phyloP scores from a whole-genome alignment of 306 rosid genomes.

The Cucumis melo region DNA sequence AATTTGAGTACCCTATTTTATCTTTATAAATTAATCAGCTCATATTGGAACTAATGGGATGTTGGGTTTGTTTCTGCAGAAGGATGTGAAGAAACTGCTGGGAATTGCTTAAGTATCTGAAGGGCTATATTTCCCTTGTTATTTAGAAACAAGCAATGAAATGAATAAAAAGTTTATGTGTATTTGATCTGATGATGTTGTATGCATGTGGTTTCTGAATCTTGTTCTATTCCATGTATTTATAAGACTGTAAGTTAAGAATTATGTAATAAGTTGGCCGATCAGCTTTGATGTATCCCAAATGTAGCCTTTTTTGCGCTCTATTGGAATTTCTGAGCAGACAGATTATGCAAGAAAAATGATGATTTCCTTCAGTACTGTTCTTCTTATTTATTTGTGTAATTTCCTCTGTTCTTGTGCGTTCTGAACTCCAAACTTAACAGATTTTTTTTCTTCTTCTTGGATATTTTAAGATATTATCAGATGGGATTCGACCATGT shows the following conservation, averaged over 20 bases:
- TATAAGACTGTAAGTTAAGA: background rate
- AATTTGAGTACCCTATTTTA: background rate
- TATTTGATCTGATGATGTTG: background rate
- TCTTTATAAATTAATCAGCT: background rate
- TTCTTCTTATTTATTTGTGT: too few species aligned
- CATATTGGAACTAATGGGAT: background rate
- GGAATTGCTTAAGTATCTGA: conserved; percentile 19
- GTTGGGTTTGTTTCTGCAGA: conserved; percentile 22
- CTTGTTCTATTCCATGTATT: background rate
- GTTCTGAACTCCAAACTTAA: background rate
- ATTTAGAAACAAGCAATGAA: background rate
- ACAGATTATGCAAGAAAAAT: background rate
- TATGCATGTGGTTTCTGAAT: background rate
- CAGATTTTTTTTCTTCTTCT: too few species aligned
- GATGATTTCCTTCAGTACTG: background rate
- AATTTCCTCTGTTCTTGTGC: background rate
- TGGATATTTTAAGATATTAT: too few species aligned
- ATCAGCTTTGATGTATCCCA: background rate
- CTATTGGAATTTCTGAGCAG: background rate
- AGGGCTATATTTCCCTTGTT: background rate
- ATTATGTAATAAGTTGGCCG: background rate
- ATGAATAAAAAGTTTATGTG: conserved; percentile 29
- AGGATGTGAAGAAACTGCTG: conserved; percentile 33
- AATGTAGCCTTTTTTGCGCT: background rate
- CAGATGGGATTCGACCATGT: too few species aligned